Base-by-base conservation (phyloP, 2,329 filamentous ascomycete species). In the Zasmidium citrigriseum region DNA sequence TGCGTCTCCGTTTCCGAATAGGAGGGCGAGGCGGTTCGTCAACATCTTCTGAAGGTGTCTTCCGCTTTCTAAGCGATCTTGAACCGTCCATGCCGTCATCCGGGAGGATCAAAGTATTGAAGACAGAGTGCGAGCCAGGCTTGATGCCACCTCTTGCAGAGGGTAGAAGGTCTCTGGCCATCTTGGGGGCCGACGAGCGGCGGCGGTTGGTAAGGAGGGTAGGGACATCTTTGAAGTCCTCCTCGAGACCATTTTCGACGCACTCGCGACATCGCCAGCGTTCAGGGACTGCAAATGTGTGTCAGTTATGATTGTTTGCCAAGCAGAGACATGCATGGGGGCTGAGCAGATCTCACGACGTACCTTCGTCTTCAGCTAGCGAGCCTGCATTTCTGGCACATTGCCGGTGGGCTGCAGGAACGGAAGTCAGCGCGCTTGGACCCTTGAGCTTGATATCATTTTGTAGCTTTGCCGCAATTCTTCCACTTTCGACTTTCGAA, bases 331-430 rank as follows among this genome's bases (percentile, higher is more conserved):
- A 34, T 38, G 51, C 45, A 49, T 41, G 52, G 57, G 55, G 58
- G 52, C 41, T 48, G 60, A 60, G 55, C 44, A 50, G 55, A 60
- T 64, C 49, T 65, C 62, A 72, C 34, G 34, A 41, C 82, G 74
- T 82, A 92, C 90, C 84, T 73, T 87, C 83, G 61, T 85, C 83
- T 63, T 82, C 76, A 67, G 78, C 78, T 68, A 90, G 77, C 63
- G 85, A 85, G 59, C 84, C 84, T 72, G 86, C 84, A 72, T 89
- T 85, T 71, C 89, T 86, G 58, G 91, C 93, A 77, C 93, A 97
- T 83, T 95, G 89, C 74, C 89, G 87, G 80, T 98, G 93, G 70
- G 92, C 93, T 96, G 79, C 72, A 79, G 72, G 71, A 69, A 76
- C 74, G 76, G 70, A 72, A 74, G 75, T 79, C 76, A 78, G 79